Percentiles rank a stretch among this genome's conserved stretches.
Evolutionary conservation across 108 stramenopile species (phyloP).

Genomic region (Pseudonitzschia multiseries): DNA sequence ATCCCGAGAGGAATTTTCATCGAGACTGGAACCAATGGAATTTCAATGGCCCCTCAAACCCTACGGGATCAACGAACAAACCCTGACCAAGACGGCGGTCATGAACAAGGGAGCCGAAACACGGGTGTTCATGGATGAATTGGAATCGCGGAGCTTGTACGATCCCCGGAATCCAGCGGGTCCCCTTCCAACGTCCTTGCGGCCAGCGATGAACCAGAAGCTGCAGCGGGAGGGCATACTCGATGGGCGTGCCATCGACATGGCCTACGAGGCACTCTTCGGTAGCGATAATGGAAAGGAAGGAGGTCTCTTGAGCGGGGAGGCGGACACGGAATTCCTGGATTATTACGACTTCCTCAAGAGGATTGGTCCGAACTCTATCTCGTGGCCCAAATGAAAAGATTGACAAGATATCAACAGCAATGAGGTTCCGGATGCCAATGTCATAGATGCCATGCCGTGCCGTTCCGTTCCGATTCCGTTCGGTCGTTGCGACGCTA

Average conservation of each 20-base stretch:
- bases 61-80: conserved; percentile 30
- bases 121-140: conserved; percentile 36
- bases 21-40: conserved; percentile 2
- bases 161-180: conserved; percentile 40
- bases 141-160: conserved; percentile 38
- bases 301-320: background rate
- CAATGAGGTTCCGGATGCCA: background rate
- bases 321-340: background rate
- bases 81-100: conserved; percentile 27
- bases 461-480: too few relatives aligned
- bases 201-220: conserved; percentile 28
- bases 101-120: conserved; percentile 55
- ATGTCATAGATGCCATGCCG: too few relatives aligned
- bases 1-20: conserved; percentile 21
- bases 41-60: conserved; percentile 48
- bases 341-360: conserved; percentile 33
- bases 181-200: conserved; percentile 38
- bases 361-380: conserved; percentile 13
- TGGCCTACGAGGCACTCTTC: background rate
- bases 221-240: conserved; percentile 24
- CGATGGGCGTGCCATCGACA: conserved; percentile 5
- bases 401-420: background rate
- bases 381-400: conserved; percentile 19
- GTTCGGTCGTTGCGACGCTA: too few relatives aligned
- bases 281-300: too few relatives aligned